Evolutionary conservation across 176 grass and related monocot genomes (phyloP).

Genomic region (Eragrostis nindensis): DNA sequence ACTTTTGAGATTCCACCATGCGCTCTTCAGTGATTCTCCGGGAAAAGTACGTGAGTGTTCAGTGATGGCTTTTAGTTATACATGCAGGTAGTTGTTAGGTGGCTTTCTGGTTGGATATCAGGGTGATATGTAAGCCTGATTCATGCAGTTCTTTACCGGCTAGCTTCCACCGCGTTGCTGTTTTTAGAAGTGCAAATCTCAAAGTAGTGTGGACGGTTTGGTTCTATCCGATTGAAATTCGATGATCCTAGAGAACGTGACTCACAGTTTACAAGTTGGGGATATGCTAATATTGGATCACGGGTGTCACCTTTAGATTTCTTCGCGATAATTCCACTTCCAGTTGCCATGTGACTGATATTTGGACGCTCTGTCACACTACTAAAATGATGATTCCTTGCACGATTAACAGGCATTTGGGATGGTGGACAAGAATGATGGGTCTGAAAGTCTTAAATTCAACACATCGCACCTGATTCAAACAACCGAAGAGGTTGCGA

Average conservation of each 20-base stretch:
- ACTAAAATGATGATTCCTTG: slow-evolving; percentile 19
- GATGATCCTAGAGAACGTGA: neutral
- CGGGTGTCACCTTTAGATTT: neutral
- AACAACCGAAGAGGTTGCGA: slow-evolving; percentile 74
- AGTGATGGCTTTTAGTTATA: slow-evolving; percentile 32
- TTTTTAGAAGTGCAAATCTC: slow-evolving; percentile 15
- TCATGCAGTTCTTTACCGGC: slow-evolving; percentile 16
- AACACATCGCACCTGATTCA: slow-evolving; percentile 54
- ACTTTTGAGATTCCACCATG: slow-evolving; percentile 40
- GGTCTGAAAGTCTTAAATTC: slow-evolving; percentile 57
- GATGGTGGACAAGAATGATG: slow-evolving; percentile 58
- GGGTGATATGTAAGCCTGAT: slow-evolving; percentile 48
- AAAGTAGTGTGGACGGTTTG: neutral
- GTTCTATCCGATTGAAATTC: neutral
- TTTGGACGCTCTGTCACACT: neutral
- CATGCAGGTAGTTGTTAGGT: slow-evolving; percentile 39
- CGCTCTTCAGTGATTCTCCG: slow-evolving; percentile 15
- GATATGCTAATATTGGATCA: neutral
- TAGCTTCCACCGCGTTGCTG: neutral
- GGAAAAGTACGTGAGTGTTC: slow-evolving; percentile 33
- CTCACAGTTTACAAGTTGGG: neutral
- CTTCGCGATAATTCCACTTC: neutral
- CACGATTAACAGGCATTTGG: slow-evolving; percentile 30
- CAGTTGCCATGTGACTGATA: slow-evolving; percentile 12
- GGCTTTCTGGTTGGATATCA: slow-evolving; percentile 33